Percentiles rank a stretch among this genome's conserved stretches.
These are phyloP conservation scores for Phytophthora colocasiae DNA, from an alignment of 352 stramenopile genomes.

Conservation along the genomic window DNA sequence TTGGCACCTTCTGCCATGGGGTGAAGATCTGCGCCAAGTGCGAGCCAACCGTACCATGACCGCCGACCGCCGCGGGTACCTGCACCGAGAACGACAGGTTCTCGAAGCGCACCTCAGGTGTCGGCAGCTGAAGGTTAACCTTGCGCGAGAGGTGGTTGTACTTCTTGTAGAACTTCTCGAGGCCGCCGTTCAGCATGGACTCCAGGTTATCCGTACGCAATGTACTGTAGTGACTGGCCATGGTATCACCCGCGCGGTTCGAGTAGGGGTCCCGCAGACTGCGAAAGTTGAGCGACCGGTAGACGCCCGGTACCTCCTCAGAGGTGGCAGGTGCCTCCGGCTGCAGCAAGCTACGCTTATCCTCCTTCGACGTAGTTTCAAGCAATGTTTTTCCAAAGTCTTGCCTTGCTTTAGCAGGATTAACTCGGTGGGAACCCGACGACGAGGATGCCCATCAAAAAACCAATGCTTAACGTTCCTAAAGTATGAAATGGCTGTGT, in stretches of 20 bases:
- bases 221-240: constrained; percentile 34
- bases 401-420: no score
- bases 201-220: constrained; percentile 60
- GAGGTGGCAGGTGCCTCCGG: constrained; percentile 29
- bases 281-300: constrained; percentile 67
- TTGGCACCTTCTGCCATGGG: constrained; percentile 51
- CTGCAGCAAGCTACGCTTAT: constrained; percentile 24
- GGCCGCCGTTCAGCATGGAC: constrained; percentile 62
- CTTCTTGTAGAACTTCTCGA: constrained; percentile 88
- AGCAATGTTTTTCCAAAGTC: no score
- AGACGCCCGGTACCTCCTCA: constrained; percentile 54
- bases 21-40: constrained; percentile 58
- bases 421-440: no score
- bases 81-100: constrained; percentile 75
- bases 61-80: constrained; percentile 50
- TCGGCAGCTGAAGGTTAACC: constrained; percentile 52
- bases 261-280: constrained; percentile 77
- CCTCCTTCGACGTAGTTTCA: constrained; percentile 2
- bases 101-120: constrained; percentile 75
- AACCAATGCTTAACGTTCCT: no score
- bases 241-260: constrained; percentile 37
- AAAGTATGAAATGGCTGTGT: no score
- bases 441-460: no score
- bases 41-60: constrained; percentile 61
- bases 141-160: constrained; percentile 78